Conservation (phyloP, 1,284 basidiomycete genomes). For the Trametes polyzona region DNA sequence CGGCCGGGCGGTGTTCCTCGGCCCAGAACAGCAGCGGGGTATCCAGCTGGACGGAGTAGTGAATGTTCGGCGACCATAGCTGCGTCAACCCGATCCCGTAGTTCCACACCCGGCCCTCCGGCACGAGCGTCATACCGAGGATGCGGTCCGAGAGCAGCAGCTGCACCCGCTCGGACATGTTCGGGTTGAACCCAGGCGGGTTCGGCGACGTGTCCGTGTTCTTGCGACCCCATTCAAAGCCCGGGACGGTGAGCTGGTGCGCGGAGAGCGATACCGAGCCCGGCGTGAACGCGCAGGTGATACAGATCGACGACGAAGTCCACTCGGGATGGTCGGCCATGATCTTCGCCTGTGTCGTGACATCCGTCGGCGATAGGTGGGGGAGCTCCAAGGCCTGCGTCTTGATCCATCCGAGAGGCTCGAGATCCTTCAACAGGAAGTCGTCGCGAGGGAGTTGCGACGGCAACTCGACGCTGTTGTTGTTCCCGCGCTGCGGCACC, state of each 20-base stretch:
- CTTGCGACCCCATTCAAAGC: conserved; percentile 99
- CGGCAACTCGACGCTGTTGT: conserved; percentile 91
- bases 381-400: conserved; percentile 93
- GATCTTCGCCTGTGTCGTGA: conserved; percentile 94
- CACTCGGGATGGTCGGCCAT: conserved; percentile 97
- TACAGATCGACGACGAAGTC: conserved; percentile 92
- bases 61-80: conserved; percentile 84
- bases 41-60: conserved; percentile 88
- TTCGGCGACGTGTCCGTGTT: conserved; percentile 86
- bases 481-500: conserved; percentile 96
- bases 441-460: conserved; percentile 89
- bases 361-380: conserved; percentile 91
- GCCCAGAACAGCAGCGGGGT: conserved; percentile 96
- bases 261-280: conserved; percentile 96
- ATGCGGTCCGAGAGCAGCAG: conserved; percentile 93
- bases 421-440: conserved; percentile 92
- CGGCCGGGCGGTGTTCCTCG: conserved; percentile 89
- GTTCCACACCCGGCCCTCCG: conserved; percentile 93
- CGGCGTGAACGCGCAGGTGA: conserved; percentile 96
- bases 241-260: conserved; percentile 86
- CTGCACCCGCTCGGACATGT: conserved; percentile 97
- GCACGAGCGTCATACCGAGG: conserved; percentile 88
- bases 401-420: conserved; percentile 98
- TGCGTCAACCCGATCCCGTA: conserved; percentile 93
- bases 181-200: conserved; percentile 91